These are phyloP conservation scores for Sporothrix euskadiensis DNA, from an alignment of 2,329 filamentous ascomycete genomes.

Conservation along the genomic window DNA sequence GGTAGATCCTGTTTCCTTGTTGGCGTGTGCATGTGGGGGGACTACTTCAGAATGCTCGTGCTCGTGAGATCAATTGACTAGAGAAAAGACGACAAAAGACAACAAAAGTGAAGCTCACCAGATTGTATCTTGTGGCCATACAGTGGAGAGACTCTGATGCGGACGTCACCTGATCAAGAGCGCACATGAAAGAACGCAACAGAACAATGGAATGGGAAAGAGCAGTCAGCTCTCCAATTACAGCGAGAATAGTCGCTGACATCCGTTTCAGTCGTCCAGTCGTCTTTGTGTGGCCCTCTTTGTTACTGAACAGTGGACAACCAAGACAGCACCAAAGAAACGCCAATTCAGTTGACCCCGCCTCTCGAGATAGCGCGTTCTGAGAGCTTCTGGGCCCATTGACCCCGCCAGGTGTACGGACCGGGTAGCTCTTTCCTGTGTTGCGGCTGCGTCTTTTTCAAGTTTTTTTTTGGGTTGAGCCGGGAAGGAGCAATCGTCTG, in stretches of 20 bases:
- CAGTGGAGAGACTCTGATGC: background rate
- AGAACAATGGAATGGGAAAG: background rate
- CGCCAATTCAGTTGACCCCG: background rate
- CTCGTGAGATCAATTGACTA: background rate
- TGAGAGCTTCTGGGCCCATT: conserved; percentile 10
- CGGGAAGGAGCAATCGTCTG: conserved; percentile 5
- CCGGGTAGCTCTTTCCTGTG: background rate
- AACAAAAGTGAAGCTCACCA: background rate
- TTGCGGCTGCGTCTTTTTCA: conserved; percentile 21
- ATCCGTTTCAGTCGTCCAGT: background rate
- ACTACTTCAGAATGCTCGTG: background rate
- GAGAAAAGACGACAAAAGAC: background rate
- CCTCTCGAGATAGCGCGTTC: conserved; percentile 3
- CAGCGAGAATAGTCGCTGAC: conserved; percentile 19
- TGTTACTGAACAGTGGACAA: background rate
- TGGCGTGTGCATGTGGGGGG: background rate
- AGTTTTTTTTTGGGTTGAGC: background rate
- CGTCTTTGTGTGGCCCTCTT: background rate
- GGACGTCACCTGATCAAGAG: background rate
- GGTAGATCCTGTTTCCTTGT: background rate
- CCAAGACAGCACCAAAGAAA: background rate
- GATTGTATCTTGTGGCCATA: background rate
- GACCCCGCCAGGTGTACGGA: conserved; percentile 7
- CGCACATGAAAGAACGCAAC: background rate
- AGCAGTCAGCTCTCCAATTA: background rate